Conservation (phyloP, 2,329 filamentous ascomycete species). For the Coniochaeta ligniaria region DNA sequence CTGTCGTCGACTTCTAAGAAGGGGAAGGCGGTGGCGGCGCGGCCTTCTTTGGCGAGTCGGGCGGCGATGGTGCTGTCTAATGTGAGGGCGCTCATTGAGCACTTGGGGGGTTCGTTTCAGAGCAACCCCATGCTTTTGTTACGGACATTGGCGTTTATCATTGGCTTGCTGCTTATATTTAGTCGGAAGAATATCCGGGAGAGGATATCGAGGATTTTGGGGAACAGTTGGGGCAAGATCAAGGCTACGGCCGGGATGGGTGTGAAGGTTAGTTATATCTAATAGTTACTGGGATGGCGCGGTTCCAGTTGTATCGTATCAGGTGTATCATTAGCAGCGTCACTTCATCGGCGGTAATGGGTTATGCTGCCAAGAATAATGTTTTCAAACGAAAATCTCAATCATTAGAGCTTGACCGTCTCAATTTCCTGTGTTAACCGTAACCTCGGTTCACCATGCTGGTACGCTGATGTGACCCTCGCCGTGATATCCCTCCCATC, state of each 20-base stretch:
- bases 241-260: slow-evolving; percentile 88
- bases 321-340: slow-evolving; percentile 4
- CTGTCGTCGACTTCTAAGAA: slow-evolving; percentile 21
- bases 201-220: slow-evolving; percentile 61
- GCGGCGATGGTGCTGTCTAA: slow-evolving; percentile 47
- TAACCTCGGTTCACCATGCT: background rate
- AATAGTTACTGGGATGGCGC: slow-evolving; percentile 15
- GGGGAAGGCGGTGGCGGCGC: slow-evolving; percentile 20
- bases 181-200: slow-evolving; percentile 70
- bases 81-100: slow-evolving; percentile 42
- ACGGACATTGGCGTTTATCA: slow-evolving; percentile 67
- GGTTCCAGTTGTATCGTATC: no score
- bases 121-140: slow-evolving; percentile 51
- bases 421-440: background rate
- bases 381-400: background rate
- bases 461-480: background rate
- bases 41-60: slow-evolving; percentile 33
- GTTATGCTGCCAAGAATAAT: slow-evolving; percentile 4
- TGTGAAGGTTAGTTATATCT: slow-evolving; percentile 96
- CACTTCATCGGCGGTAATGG: background rate
- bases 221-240: slow-evolving; percentile 71
- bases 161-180: slow-evolving; percentile 70
- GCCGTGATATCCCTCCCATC: background rate
- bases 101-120: slow-evolving; percentile 41
- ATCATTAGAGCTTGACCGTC: background rate